These are phyloP conservation scores for Thalassiosira profunda DNA, from an alignment of 108 stramenopile genomes.

Conservation along the genomic window DNA sequence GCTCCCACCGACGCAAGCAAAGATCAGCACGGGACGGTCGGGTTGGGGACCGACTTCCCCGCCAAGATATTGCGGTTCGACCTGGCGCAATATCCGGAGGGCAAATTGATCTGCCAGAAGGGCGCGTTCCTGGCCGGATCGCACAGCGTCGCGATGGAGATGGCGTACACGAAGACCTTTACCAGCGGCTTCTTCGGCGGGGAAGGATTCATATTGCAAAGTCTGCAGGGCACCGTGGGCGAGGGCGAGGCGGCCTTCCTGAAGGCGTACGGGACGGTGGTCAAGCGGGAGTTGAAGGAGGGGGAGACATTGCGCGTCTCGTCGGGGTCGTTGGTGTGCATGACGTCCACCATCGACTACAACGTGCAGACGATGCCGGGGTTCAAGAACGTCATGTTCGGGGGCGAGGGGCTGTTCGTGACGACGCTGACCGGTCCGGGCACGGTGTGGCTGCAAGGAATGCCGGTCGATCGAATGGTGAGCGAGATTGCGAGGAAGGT, in stretches of 20 bases:
- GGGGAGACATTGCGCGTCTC: slow-evolving; percentile 87
- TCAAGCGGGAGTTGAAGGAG: slow-evolving; percentile 69
- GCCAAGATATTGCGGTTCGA: slow-evolving; percentile 86
- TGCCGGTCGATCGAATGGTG: slow-evolving; percentile 85
- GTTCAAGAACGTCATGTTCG: slow-evolving; percentile 92
- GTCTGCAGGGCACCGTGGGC: slow-evolving; percentile 46
- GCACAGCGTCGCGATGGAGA: slow-evolving; percentile 79
- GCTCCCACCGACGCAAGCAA: background rate
- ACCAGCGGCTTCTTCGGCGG: slow-evolving; percentile 93
- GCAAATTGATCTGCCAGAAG: slow-evolving; percentile 91
- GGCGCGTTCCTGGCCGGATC: slow-evolving; percentile 88
- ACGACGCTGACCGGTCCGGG: slow-evolving; percentile 94
- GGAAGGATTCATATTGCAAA: slow-evolving; percentile 93
- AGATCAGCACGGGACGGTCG: slow-evolving; percentile 63
- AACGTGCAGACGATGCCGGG: slow-evolving; percentile 88
- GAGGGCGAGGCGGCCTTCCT: slow-evolving; percentile 80
- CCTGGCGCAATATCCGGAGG: slow-evolving; percentile 73
- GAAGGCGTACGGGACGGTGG: slow-evolving; percentile 90
- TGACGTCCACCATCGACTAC: slow-evolving; percentile 79
- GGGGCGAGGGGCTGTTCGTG: slow-evolving; percentile 93
- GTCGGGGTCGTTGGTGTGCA: slow-evolving; percentile 87
- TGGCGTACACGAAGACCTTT: slow-evolving; percentile 88
- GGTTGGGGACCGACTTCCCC: slow-evolving; percentile 93
- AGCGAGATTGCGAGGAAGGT: slow-evolving; percentile 89
- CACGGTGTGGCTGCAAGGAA: slow-evolving; percentile 88